phyloP scores from a whole-genome alignment of 1,139 yeast species.

The Debaryomyces subglobosus region DNA sequence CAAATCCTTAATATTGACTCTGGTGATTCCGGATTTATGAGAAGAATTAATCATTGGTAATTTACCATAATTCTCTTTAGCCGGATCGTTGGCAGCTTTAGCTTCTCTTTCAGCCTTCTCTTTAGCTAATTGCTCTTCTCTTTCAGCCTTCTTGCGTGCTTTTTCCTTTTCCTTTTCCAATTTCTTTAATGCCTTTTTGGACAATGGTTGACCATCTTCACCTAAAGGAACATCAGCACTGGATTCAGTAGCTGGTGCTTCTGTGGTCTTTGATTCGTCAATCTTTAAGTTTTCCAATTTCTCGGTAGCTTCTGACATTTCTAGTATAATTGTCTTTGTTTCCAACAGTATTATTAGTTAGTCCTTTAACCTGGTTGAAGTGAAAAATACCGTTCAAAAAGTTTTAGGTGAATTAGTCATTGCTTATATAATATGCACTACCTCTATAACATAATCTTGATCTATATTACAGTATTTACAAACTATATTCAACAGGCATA shows the following conservation, averaged over 20 bases:
- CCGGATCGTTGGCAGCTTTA: conserved; percentile 71
- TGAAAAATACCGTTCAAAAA: conserved; percentile 2
- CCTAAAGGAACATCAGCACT: conserved; percentile 51
- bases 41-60: conserved; percentile 83
- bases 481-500: background rate
- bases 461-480: conserved; percentile 1
- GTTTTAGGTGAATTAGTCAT: conserved; percentile 3
- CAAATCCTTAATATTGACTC: conserved; percentile 61
- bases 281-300: conserved; percentile 37
- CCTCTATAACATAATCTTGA: background rate
- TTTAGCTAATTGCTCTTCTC: conserved; percentile 84
- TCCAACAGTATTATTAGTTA: background rate
- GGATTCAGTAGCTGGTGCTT: conserved; percentile 31
- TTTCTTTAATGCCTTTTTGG: conserved; percentile 94
- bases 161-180: conserved; percentile 92
- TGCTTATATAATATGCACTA: conserved; percentile 3
- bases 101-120: conserved; percentile 86
- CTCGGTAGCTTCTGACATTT: conserved; percentile 39
- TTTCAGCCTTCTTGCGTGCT: conserved; percentile 90
- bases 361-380: background rate
- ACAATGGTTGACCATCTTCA: conserved; percentile 91
- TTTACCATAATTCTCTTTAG: conserved; percentile 87
- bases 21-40: conserved; percentile 59
- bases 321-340: background rate
- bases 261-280: conserved; percentile 23